Evolutionary conservation across 352 stramenopile species (phyloP), one percentile per base, ranked within the genome.

Genomic region (Globisporangium iwayamae): DNA sequence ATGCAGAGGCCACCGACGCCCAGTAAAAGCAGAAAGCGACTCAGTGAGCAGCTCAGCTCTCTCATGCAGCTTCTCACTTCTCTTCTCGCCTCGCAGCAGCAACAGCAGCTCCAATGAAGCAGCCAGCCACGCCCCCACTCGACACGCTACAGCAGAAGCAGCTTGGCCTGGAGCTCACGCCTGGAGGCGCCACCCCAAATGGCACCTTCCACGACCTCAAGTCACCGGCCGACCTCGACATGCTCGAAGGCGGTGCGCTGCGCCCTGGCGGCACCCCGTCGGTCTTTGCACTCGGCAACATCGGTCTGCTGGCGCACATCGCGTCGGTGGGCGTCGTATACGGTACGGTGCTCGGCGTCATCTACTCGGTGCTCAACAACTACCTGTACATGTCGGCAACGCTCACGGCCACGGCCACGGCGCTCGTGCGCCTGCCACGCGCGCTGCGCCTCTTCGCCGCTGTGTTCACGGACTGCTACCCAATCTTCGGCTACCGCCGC

Each of bases 381-480:
- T 88, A 86, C 58, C 60, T 88, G 53, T 79, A 85, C 70, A 83
- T 86, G 70, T 78, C 76, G 28, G 77, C 69, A 8, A 75, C 72
- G 57, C 66, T 83, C 9, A 71, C 69, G 13, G 67, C 79, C 3
- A 82, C 79, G 3, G 78, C 77, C 7, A 66, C 76, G 62, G 78
- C 72, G 22, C 68, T 88, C 43, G 66, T 87, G 41, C 60, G 67
- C 39, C 36, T 86, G 2, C 76, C 78, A 0, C 76, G 74, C 11
- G 71, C 75, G 0, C 73, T 87, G 14, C 78, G 77, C 41, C 57
- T 85, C 25, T 75, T 94, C 25, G 71, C 83, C 43, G 85, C 80
- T 38, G 72, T 94, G 38, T 70, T 96, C 18, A 86, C 73, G 16
- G 89, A 96, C 67, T 90, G 76, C 65, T 83, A 85, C 56, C 89